Base-by-base conservation (phyloP, 2,329 filamentous ascomycete species). In the Arthrobotrys musiformis region DNA sequence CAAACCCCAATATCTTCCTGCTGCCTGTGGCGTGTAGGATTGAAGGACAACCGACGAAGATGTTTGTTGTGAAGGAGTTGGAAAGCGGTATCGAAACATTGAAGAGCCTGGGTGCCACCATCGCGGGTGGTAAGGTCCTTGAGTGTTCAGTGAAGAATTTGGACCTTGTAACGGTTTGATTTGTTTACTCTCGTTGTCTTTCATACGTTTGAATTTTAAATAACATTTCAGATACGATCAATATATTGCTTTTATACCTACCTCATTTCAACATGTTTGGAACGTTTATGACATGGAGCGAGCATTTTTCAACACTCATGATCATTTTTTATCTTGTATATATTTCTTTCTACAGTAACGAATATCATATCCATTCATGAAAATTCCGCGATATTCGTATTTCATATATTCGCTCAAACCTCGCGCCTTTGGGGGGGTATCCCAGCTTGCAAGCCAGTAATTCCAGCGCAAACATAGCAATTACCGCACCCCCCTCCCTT, bases 101-200 rank as follows among this genome's bases (percentile, higher is more conserved):
- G 35, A 76, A 60, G 64, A 48, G 13, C 7, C 13, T 58, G n/a
- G 64, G 58, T 5, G 13, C 28, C n/a, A n/a, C 4, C 6, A 19
- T 76, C 11, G 64, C 58, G 15, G 72, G 72, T 33, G 72, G 72
- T 0, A 28, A 64, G 17, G 48, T 69, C 28, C 1, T 76, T 5
- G 70, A 76, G 11, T 76, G 70, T 30, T 76, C 70, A 1, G 33
- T 68, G 26, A 76, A 76, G 58, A 76, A 76, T 24, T 40, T 76
- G 13, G 24, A 60, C n/a, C 44, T 76, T n/a, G 58, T 69, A 1
- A 42, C 44, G 13, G 22, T 60, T 22, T 76, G 48, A 69, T 8
- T 19, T 13, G 48, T 40, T n/a, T 5, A 3, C 19, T 42, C 7
- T 42, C n/a, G n/a, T n/a, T n/a, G n/a, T n/a, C n/a, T 7, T 42